These are phyloP conservation scores for Neonectria magnoliae DNA, from an alignment of 2,329 filamentous ascomycete genomes.

Conservation along the genomic window DNA sequence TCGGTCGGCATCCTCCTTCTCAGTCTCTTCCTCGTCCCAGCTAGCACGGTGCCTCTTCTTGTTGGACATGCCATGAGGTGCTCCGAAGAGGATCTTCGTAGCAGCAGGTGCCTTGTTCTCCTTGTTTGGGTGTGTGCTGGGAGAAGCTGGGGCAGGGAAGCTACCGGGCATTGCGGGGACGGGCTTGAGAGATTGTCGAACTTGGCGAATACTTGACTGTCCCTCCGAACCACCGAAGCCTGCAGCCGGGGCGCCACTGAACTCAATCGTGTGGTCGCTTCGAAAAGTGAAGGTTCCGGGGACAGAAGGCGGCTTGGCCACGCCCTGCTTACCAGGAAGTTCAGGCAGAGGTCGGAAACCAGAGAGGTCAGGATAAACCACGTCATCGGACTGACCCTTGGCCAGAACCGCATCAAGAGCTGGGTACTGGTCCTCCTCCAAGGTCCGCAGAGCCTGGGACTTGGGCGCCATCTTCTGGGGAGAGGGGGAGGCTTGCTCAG, in stretches of 20 bases:
- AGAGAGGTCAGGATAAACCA: slow-evolving; percentile 65
- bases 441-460: slow-evolving; percentile 47
- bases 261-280: slow-evolving; percentile 71
- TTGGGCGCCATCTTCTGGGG: slow-evolving; percentile 63
- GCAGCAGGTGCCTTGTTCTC: slow-evolving; percentile 61
- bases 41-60: slow-evolving; percentile 72
- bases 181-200: slow-evolving; percentile 62
- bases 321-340: slow-evolving; percentile 36
- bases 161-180: slow-evolving; percentile 62
- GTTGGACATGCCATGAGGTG: slow-evolving; percentile 70
- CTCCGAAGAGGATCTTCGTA: slow-evolving; percentile 53
- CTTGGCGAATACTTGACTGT: slow-evolving; percentile 70
- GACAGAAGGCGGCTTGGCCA: slow-evolving; percentile 50
- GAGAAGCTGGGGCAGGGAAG: slow-evolving; percentile 56
- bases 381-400: slow-evolving; percentile 44
- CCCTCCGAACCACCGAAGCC: slow-evolving; percentile 67
- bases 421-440: slow-evolving; percentile 44
- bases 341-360: slow-evolving; percentile 49
- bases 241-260: slow-evolving; percentile 57
- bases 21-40: slow-evolving; percentile 65
- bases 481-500: slow-evolving; percentile 63
- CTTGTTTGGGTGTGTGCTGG: slow-evolving; percentile 58
- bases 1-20: slow-evolving; percentile 58
- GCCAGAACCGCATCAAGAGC: slow-evolving; percentile 43
- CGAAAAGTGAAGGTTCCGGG: slow-evolving; percentile 73